Conservation (phyloP, 768 basidiomycete species). For the Astraeus odoratus region DNA sequence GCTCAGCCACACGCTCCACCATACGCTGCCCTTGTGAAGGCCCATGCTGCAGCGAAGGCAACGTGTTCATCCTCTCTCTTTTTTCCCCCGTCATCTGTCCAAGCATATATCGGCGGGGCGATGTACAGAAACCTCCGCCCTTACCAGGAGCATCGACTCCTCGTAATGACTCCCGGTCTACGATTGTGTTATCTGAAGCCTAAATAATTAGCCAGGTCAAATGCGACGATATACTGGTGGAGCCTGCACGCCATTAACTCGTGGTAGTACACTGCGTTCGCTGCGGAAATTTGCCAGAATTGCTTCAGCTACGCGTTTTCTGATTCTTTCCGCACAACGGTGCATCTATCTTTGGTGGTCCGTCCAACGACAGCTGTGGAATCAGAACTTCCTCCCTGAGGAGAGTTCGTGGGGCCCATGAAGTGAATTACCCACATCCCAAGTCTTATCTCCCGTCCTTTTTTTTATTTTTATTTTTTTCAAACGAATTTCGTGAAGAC, state of each 20-base stretch:
- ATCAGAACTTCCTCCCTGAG: too few species aligned
- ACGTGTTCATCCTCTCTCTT: neutral
- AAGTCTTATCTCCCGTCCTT: too few species aligned
- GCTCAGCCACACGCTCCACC: constrained; percentile 5
- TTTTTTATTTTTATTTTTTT: too few species aligned
- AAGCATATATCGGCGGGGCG: neutral
- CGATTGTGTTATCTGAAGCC: neutral
- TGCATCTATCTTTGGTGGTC: too few species aligned
- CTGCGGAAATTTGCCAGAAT: neutral
- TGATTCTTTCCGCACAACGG: too few species aligned
- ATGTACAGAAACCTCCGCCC: neutral
- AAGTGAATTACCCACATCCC: too few species aligned
- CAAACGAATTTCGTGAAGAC: too few species aligned
- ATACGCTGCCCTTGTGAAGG: neutral
- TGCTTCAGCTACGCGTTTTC: neutral
- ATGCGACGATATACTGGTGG: too few species aligned
- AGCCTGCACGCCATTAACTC: constrained; percentile 14
- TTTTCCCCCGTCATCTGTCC: neutral
- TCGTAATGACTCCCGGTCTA: neutral
- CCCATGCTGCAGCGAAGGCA: neutral
- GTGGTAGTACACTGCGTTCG: neutral
- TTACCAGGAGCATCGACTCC: too few species aligned
- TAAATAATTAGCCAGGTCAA: neutral
- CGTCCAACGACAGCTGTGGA: too few species aligned
- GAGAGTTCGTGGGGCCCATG: too few species aligned